Percentiles rank a stretch among this genome's conserved stretches.
These are phyloP conservation scores for Hibiscus tridactylites DNA, from an alignment of 345 rosid genomes.

Conservation along the genomic window DNA sequence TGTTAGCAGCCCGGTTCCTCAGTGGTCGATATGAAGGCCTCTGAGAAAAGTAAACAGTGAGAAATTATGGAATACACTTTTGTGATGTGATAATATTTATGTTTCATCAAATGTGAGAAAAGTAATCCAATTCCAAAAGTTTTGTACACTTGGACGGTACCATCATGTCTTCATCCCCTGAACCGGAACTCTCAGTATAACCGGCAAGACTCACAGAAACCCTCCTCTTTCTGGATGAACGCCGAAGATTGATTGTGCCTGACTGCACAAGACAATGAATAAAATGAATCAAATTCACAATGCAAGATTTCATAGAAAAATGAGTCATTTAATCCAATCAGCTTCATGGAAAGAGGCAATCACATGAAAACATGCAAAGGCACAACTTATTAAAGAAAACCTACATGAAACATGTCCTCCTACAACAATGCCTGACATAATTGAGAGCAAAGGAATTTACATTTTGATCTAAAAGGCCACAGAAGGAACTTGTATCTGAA, in stretches of 20 bases:
- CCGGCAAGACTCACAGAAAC: slow-evolving; percentile 63
- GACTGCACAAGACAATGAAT: slow-evolving; percentile 39
- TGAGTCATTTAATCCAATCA: slow-evolving; percentile 8
- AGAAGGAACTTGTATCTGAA: background rate
- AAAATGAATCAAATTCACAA: slow-evolving; percentile 14
- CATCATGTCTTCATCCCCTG: slow-evolving; percentile 90
- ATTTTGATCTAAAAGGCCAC: background rate
- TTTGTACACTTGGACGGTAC: slow-evolving; percentile 18
- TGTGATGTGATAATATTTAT: background rate
- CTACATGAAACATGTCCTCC: background rate
- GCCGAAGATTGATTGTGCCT: slow-evolving; percentile 70
- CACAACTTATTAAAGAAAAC: background rate
- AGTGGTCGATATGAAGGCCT: slow-evolving; percentile 46
- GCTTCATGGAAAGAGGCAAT: slow-evolving; percentile 11
- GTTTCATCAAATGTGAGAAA: background rate
- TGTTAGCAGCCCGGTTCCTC: slow-evolving; percentile 52
- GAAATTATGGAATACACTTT: background rate
- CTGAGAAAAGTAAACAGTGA: slow-evolving; percentile 24
- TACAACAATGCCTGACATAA: background rate
- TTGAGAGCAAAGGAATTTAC: background rate
- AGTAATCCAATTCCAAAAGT: background rate
- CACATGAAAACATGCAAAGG: slow-evolving; percentile 10
- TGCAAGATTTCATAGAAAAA: background rate
- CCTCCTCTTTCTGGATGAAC: slow-evolving; percentile 90
- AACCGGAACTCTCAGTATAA: slow-evolving; percentile 84